Conservation (phyloP, 768 basidiomycete species). For the Lactifluus hygrophoroides region DNA sequence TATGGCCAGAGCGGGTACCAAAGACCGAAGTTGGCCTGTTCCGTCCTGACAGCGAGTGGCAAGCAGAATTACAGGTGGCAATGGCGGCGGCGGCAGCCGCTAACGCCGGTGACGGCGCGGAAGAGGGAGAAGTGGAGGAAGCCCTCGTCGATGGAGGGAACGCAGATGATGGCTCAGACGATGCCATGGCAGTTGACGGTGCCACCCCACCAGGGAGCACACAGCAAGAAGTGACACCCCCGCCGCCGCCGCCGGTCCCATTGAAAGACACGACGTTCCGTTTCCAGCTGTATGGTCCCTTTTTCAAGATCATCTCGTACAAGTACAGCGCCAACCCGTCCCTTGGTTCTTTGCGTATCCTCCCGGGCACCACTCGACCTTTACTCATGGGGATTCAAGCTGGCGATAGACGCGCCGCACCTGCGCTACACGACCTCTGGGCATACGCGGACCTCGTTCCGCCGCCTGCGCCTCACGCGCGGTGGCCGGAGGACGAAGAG, state of each 20-base stretch:
- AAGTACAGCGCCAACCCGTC: constrained; percentile 7
- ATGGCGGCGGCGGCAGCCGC: not conserved
- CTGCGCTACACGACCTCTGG: constrained; percentile 14
- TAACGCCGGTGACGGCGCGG: not conserved
- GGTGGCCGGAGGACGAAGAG: constrained; percentile 15
- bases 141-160: not conserved
- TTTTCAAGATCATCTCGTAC: constrained; percentile 18
- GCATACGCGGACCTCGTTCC: constrained; percentile 14
- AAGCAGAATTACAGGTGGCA: constrained; percentile 11
- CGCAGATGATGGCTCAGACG: not conserved
- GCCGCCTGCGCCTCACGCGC: constrained; percentile 4
- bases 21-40: constrained; percentile 9
- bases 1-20: constrained; percentile 18
- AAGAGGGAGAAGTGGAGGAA: constrained; percentile 10
- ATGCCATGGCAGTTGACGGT: constrained; percentile 7
- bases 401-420: constrained; percentile 9
- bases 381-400: constrained; percentile 12
- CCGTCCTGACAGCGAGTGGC: constrained; percentile 9
- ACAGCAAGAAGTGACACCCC: not conserved
- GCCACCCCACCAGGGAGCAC: not conserved
- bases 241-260: not conserved
- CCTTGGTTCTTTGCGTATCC: constrained; percentile 8
- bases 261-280: constrained; percentile 18
- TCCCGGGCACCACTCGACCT: constrained; percentile 11
- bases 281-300: constrained; percentile 17